These are phyloP conservation scores for Penicillium sp. DNA, from an alignment of 2,329 filamentous ascomycete genomes.

Conservation along the genomic window DNA sequence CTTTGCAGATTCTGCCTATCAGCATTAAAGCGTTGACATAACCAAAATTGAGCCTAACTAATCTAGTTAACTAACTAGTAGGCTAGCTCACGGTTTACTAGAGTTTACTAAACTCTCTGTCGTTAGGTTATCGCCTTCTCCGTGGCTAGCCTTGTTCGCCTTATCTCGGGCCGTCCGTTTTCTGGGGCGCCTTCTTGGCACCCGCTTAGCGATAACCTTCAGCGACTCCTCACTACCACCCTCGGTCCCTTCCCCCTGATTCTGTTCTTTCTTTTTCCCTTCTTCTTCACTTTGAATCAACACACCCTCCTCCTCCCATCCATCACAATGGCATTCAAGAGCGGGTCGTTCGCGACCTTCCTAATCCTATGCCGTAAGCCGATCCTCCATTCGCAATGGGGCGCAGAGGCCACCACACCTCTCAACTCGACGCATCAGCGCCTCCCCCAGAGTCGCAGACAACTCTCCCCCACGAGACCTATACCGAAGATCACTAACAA, in stretches of 20 bases:
- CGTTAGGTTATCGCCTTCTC: not conserved
- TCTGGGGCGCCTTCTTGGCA: constrained; percentile 20
- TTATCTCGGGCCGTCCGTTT: constrained; percentile 11
- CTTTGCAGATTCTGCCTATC: constrained; percentile 1
- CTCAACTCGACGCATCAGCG: not conserved
- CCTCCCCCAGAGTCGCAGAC: not conserved
- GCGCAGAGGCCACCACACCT: not conserved
- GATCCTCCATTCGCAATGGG: not conserved
- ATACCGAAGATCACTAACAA: not conserved
- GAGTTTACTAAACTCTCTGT: not conserved
- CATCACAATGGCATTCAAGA: constrained; percentile 40
- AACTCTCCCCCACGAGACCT: not conserved
- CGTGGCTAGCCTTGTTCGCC: constrained; percentile 13
- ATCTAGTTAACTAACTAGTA: no score
- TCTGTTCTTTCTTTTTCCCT: constrained; percentile 5
- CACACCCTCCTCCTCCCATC: not conserved
- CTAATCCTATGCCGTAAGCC: constrained; percentile 89
- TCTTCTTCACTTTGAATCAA: constrained; percentile 1
- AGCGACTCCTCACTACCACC: not conserved
- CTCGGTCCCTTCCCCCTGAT: constrained; percentile 11
- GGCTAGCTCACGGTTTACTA: not conserved
- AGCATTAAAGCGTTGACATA: not conserved
- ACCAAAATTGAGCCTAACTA: not conserved
- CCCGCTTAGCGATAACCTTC: constrained; percentile 22
- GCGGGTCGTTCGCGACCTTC: constrained; percentile 85